Conservation (phyloP, 2,329 filamentous ascomycete genomes). For the Curvularia sp. region DNA sequence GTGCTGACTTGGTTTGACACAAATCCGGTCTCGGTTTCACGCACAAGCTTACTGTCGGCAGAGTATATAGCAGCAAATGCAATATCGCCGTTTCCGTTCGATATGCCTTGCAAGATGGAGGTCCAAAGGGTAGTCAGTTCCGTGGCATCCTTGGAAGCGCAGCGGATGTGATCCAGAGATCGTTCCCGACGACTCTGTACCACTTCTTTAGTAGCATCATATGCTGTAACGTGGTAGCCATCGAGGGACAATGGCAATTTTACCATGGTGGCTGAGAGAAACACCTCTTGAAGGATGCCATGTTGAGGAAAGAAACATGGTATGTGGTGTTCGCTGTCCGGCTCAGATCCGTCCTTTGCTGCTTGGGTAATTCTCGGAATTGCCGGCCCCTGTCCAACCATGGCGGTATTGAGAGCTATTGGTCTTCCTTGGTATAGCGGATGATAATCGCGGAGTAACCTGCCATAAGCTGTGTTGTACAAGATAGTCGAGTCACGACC, state of each 20-base stretch:
- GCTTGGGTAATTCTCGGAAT: background rate
- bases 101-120: slow-evolving; percentile 1
- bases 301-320: slow-evolving; percentile 6
- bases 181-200: slow-evolving; percentile 3
- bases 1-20: background rate
- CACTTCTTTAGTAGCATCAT: background rate
- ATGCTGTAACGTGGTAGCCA: slow-evolving; percentile 6
- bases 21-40: background rate
- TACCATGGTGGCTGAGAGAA: slow-evolving; percentile 9
- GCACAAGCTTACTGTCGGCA: background rate
- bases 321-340: slow-evolving; percentile 2
- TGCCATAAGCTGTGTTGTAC: slow-evolving; percentile 11
- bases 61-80: slow-evolving; percentile 4
- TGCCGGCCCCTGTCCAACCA: slow-evolving; percentile 5
- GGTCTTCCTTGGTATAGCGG: slow-evolving; percentile 9
- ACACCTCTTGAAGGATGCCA: slow-evolving; percentile 5
- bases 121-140: background rate
- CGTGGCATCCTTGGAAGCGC: slow-evolving; percentile 2
- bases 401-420: slow-evolving; percentile 4
- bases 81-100: slow-evolving; percentile 4
- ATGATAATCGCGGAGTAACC: slow-evolving; percentile 7
- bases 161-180: slow-evolving; percentile 3
- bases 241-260: slow-evolving; percentile 6
- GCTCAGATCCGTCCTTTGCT: background rate
- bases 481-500: slow-evolving; percentile 7